Evolutionary conservation across 2,329 filamentous ascomycete species (phyloP), one percentile per base, ranked within the genome.

Genomic region (Cadophora sp.): DNA sequence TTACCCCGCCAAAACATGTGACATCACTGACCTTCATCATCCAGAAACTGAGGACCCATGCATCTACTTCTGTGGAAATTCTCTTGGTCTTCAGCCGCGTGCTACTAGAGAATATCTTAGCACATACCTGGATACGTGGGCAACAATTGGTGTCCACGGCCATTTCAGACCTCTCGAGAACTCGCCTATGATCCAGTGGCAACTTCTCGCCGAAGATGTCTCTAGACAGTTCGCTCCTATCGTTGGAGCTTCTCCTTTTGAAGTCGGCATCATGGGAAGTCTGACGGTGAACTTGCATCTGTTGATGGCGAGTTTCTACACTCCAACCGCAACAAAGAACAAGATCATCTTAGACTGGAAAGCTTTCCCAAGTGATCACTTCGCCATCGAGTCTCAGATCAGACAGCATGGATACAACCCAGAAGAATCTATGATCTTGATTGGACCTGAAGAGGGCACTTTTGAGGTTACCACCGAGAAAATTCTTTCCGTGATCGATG

Each of bases 11-110:
- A 55, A 36, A 47, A 65, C 64, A 71, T 58, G 33, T 74, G 67
- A 70, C 59, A 36, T 56, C n/a, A 67, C 51, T 62, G 24, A 70
- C 64, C 9, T 41, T 56, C 24, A 62, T 48, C 18, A 27, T 62
- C 20, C 43, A 68, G 64, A 68, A 66, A 68, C 72, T 13, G 64
- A 72, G n/a, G 80, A 83, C 33, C 80, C 81, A 58, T 86, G 84
- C 67, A 89, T 93, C 67, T 97, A 97, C 79, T 89, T 97, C 70
- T 95, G 93, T 72, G 94, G 94, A 65, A 97, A 97, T 81, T 97
- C 93, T 0, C 85, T 97, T 1, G 94, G 94, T 45, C 86, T 95
- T 4, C 94, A 97, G 78, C 93, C 94, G 53, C 88, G 86, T 69
- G 85, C 85, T 16, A 89, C 90, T 0, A 83, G 85, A 20, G 81